phyloP scores from a whole-genome alignment of 148 eudicot genomes.

The Amaranthus palmeri region DNA sequence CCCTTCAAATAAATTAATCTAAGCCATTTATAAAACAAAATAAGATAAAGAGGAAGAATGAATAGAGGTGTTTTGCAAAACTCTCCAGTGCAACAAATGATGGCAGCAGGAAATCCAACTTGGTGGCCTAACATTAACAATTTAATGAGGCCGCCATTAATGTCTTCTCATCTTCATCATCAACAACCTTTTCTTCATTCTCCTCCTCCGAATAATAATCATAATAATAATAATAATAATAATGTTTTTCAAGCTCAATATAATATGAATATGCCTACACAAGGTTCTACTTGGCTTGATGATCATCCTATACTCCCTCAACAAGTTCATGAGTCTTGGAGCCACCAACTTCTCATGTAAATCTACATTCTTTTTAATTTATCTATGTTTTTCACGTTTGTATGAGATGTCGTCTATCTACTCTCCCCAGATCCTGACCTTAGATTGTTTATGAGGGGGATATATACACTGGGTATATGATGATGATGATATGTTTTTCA shows the following conservation, averaged over 20 bases:
- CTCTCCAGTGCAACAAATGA: constrained; percentile 74
- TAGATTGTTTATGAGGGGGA: too few relatives aligned
- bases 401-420: not conserved
- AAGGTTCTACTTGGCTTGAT: constrained; percentile 27
- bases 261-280: constrained; percentile 11
- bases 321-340: constrained; percentile 55
- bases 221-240: not conserved
- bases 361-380: constrained; percentile 6
- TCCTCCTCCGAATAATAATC: constrained; percentile 32
- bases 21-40: not conserved
- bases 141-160: constrained; percentile 38
- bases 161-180: constrained; percentile 22
- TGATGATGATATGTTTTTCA: too few relatives aligned
- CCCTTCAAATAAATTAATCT: not conserved
- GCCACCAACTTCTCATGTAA: constrained; percentile 68
- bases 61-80: constrained; percentile 66
- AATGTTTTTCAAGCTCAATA: constrained; percentile 17
- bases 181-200: constrained; percentile 8
- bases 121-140: constrained; percentile 52
- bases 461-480: too few relatives aligned
- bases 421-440: too few relatives aligned
- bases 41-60: constrained; percentile 27
- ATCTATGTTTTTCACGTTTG: not conserved
- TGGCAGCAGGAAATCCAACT: constrained; percentile 55
- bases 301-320: constrained; percentile 9